Percentiles rank a stretch among this genome's conserved stretches.
Conservation (phyloP, 1,284 basidiomycete genomes). For the Apiotrichum sp. region DNA sequence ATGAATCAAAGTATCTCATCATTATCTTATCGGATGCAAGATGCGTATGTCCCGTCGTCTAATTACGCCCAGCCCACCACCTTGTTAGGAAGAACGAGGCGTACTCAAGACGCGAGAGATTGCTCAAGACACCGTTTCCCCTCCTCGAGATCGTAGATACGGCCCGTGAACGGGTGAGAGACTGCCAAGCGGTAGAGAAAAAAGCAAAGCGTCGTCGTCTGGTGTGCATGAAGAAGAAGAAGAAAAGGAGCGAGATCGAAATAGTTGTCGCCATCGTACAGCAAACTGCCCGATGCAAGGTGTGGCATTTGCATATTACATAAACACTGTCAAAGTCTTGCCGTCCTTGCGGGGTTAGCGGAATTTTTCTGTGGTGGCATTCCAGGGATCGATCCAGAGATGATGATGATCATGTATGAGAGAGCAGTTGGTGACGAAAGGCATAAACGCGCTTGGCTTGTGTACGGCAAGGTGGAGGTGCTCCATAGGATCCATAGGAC, state of each 20-base stretch:
- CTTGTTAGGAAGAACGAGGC: constrained; percentile 27
- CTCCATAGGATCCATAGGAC: too few species aligned
- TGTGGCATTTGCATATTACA: background rate
- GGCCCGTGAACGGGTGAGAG: constrained; percentile 26
- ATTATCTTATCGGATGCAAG: too few species aligned
- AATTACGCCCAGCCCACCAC: constrained; percentile 41
- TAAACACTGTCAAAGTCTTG: too few species aligned
- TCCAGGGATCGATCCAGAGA: too few species aligned
- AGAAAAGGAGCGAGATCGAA: constrained; percentile 22
- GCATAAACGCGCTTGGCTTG: too few species aligned
- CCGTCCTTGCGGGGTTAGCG: too few species aligned
- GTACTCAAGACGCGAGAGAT: constrained; percentile 40
- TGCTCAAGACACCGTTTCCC: constrained; percentile 17
- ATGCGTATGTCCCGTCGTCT: constrained; percentile 29
- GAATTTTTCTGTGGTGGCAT: too few species aligned
- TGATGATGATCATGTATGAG: too few species aligned
- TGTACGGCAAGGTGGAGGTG: too few species aligned
- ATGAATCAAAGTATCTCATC: too few species aligned
- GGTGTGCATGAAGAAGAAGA: constrained; percentile 11
- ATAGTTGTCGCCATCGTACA: too few species aligned
- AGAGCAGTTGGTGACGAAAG: too few species aligned
- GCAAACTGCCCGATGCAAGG: background rate
- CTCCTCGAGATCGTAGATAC: background rate
- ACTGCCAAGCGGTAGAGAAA: constrained; percentile 26
- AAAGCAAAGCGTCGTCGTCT: constrained; percentile 38